Evolutionary conservation across 352 stramenopile species (phyloP).

Genomic region (Globisporangium cystogenes): DNA sequence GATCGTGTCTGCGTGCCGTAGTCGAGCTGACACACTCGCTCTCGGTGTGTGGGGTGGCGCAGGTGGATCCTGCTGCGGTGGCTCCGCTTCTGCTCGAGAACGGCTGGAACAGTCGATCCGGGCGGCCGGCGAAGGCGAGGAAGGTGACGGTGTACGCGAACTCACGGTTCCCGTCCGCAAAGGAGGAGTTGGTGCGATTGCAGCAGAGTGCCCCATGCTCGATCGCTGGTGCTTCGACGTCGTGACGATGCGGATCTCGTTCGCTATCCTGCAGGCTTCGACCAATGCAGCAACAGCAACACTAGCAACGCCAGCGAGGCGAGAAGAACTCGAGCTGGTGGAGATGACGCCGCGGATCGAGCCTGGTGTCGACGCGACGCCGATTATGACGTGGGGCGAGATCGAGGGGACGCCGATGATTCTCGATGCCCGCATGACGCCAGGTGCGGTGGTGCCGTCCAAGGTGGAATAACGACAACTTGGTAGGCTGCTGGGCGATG

Average conservation of each 20-base stretch:
- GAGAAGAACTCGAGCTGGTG: constrained; percentile 43
- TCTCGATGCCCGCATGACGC: constrained; percentile 26
- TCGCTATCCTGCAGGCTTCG: neutral
- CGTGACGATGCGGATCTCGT: neutral
- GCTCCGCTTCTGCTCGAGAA: constrained; percentile 41
- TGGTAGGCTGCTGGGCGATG: no score
- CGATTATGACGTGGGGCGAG: constrained; percentile 82
- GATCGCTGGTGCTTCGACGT: neutral
- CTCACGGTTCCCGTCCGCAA: constrained; percentile 43
- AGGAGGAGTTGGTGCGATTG: neutral
- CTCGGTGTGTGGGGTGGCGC: neutral
- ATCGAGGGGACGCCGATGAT: constrained; percentile 78
- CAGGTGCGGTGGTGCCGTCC: constrained; percentile 23
- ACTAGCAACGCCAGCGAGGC: constrained; percentile 3
- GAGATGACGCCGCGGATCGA: constrained; percentile 77
- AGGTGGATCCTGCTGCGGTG: constrained; percentile 11
- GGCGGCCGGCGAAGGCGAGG: constrained; percentile 22
- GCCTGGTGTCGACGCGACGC: constrained; percentile 64
- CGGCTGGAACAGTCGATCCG: constrained; percentile 17
- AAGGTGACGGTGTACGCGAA: constrained; percentile 70
- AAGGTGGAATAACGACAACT: no score
- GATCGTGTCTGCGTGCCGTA: neutral
- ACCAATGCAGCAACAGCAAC: neutral
- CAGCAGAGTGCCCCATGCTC: neutral
- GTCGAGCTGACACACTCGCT: no score